Evolutionary conservation across 1,284 basidiomycete genomes (phyloP).

Genomic region (Cutaneotrichosporon mucoides): DNA sequence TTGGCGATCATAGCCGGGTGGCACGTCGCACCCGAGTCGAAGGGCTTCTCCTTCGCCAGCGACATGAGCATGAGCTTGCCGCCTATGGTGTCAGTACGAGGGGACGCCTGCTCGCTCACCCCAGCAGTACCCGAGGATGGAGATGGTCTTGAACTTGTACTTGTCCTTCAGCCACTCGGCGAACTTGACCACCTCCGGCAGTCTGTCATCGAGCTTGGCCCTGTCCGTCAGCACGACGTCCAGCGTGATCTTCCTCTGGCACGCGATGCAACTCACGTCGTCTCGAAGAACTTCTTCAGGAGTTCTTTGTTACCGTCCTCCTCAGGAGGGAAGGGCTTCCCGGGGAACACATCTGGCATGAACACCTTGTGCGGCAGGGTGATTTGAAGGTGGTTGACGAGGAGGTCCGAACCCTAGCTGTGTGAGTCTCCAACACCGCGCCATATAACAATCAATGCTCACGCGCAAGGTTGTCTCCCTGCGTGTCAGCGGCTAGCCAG

Average conservation of each 20-base stretch:
- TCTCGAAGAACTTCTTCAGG: slow-evolving; percentile 36
- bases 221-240: slow-evolving; percentile 23
- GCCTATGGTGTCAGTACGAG: slow-evolving; percentile 19
- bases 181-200: slow-evolving; percentile 38
- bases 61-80: slow-evolving; percentile 38
- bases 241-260: too few relatives aligned
- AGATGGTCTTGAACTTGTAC: slow-evolving; percentile 27
- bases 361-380: slow-evolving; percentile 33
- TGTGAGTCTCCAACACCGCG: too few relatives aligned
- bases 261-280: slow-evolving; percentile 28
- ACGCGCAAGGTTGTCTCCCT: slow-evolving; percentile 43
- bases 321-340: slow-evolving; percentile 38
- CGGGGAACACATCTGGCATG: slow-evolving; percentile 40
- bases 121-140: slow-evolving; percentile 43
- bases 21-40: slow-evolving; percentile 33
- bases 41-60: slow-evolving; percentile 19
- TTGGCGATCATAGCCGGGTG: slow-evolving; percentile 43
- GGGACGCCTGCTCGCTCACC: slow-evolving; percentile 18
- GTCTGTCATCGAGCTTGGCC: slow-evolving; percentile 36
- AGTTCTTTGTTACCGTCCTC: slow-evolving; percentile 41
- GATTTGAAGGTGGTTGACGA: slow-evolving; percentile 28
- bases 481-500: slow-evolving; percentile 4
- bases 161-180: slow-evolving; percentile 27
- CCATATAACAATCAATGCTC: too few relatives aligned
- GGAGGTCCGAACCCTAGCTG: slow-evolving; percentile 34